Conservation (phyloP, 306 rosid species). For the Arachis hypogaea region DNA sequence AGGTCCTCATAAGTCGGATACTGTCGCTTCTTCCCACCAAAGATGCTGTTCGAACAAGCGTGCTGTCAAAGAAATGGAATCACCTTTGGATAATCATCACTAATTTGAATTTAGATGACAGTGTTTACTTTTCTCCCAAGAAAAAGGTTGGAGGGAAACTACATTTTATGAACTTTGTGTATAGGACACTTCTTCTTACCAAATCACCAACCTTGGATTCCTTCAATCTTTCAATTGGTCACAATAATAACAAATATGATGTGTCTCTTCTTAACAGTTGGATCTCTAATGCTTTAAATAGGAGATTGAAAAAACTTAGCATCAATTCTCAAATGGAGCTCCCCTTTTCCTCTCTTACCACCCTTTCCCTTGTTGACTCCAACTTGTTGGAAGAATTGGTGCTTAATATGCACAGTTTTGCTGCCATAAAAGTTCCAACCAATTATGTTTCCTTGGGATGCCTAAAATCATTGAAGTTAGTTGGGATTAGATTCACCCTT, state of each 20-base stretch:
- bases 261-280: constrained; percentile 1
- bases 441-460: neutral
- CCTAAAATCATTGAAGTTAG: constrained; percentile 10
- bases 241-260: neutral
- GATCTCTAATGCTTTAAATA: constrained; percentile 20
- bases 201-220: neutral
- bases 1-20: neutral
- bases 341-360: neutral
- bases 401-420: neutral
- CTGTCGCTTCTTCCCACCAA: constrained; percentile 4
- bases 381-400: neutral
- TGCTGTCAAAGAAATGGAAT: constrained; percentile 31
- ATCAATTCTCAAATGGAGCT: neutral
- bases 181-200: constrained; percentile 2
- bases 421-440: neutral
- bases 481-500: neutral
- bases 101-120: constrained; percentile 29
- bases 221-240: neutral
- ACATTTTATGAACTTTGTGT: neutral
- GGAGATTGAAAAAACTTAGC: neutral
- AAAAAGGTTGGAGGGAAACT: neutral
- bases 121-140: neutral
- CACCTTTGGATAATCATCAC: constrained; percentile 23
- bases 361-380: neutral
- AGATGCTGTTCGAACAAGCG: constrained; percentile 35